These are phyloP conservation scores for Sistotremastrum niveocremeum DNA, from an alignment of 768 basidiomycete species.

Conservation along the genomic window DNA sequence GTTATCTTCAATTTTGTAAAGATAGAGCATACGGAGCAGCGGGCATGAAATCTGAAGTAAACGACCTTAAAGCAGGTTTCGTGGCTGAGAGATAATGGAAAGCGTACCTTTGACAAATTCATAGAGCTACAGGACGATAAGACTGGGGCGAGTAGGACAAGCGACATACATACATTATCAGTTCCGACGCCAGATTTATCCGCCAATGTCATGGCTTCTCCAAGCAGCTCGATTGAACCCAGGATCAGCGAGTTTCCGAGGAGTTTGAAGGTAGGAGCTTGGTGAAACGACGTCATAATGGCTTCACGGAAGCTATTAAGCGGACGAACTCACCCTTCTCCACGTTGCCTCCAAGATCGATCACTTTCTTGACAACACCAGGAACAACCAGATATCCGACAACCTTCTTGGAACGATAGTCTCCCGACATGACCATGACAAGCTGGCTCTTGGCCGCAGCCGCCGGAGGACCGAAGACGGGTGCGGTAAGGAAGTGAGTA, in stretches of 20 bases:
- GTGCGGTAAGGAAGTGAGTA: slow-evolving; percentile 56
- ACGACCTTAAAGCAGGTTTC: neutral
- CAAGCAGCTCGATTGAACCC: slow-evolving; percentile 64
- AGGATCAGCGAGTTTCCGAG: slow-evolving; percentile 71
- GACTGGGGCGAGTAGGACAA: neutral
- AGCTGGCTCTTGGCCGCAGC: slow-evolving; percentile 55
- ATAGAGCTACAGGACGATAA: slow-evolving; percentile 11
- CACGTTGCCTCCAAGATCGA: slow-evolving; percentile 76
- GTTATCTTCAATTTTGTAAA: neutral
- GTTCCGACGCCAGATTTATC: slow-evolving; percentile 74
- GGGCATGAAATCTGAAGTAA: slow-evolving; percentile 3
- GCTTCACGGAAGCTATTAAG: neutral
- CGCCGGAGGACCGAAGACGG: slow-evolving; percentile 63
- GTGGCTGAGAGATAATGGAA: neutral
- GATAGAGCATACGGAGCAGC: slow-evolving; percentile 7
- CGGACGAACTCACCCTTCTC: slow-evolving; percentile 45
- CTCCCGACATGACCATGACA: slow-evolving; percentile 66
- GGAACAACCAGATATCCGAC: slow-evolving; percentile 69
- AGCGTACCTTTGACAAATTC: slow-evolving; percentile 41
- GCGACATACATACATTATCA: slow-evolving; percentile 26
- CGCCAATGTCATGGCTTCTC: slow-evolving; percentile 73
- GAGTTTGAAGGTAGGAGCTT: slow-evolving; percentile 61
- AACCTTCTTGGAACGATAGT: slow-evolving; percentile 71
- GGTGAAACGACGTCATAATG: neutral
- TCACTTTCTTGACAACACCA: slow-evolving; percentile 58